A percentile compares a stretch with the other conserved stretches of the same genome.
Conservation (phyloP, 768 basidiomycete genomes). For the Lentinula raphanica region DNA sequence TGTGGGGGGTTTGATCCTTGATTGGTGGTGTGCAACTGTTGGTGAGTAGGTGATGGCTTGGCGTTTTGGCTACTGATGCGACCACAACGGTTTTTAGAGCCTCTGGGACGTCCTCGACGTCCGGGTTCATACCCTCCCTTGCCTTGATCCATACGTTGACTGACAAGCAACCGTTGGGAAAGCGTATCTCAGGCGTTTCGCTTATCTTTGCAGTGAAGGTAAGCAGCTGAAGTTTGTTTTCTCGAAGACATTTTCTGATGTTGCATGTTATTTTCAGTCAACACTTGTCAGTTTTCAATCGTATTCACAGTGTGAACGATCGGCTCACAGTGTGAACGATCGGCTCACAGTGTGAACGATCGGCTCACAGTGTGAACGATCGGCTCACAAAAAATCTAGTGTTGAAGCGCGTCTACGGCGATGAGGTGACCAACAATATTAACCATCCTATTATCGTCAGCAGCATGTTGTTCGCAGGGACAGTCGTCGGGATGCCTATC, state of each 20-base stretch:
- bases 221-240: constrained; percentile 20
- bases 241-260: not conserved
- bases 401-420: constrained; percentile 65
- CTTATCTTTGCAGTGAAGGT: constrained; percentile 85
- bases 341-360: too few species aligned
- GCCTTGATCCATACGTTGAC: too few species aligned
- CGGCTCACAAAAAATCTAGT: too few species aligned
- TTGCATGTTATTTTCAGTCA: constrained; percentile 43
- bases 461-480: constrained; percentile 74
- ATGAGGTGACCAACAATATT: constrained; percentile 41
- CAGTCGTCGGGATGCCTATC: constrained; percentile 76
- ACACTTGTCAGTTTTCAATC: constrained; percentile 47
- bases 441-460: constrained; percentile 61
- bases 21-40: not conserved
- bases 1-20: constrained; percentile 14
- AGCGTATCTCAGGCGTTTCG: constrained; percentile 44
- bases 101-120: constrained; percentile 72
- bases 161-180: not conserved
- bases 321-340: constrained; percentile 7
- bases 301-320: not conserved
- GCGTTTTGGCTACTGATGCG: constrained; percentile 26
- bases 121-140: too few species aligned
- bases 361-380: too few species aligned
- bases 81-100: constrained; percentile 67
- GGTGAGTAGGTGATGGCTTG: constrained; percentile 1